These are phyloP conservation scores for Juncus inflexus DNA, from an alignment of 176 grass and related monocot genomes.

Conservation along the genomic window DNA sequence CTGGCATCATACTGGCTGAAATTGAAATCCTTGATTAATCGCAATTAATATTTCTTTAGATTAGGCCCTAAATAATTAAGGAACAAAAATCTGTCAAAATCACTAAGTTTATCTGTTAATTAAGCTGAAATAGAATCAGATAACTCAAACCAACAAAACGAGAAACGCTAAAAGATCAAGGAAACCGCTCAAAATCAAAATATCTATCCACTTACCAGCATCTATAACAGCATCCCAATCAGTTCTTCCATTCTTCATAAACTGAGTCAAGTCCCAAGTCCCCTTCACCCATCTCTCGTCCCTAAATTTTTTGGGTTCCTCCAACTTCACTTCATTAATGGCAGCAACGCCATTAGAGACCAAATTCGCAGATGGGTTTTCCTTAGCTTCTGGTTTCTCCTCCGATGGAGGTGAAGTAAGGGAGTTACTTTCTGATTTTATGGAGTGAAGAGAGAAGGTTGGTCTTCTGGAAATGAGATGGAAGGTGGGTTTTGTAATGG, in stretches of 20 bases:
- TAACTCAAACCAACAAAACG: background rate
- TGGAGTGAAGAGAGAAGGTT: background rate
- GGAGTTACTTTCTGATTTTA: conserved; percentile 8
- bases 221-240: conserved; percentile 93
- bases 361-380: background rate
- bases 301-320: conserved; percentile 32
- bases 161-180: background rate
- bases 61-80: too few species aligned
- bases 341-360: background rate
- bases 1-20: too few species aligned
- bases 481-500: conserved; percentile 10
- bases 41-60: too few species aligned
- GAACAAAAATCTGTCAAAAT: too few species aligned
- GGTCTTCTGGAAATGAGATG: conserved; percentile 23
- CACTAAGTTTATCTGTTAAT: background rate
- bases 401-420: conserved; percentile 31
- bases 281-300: conserved; percentile 79
- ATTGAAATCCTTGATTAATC: too few species aligned
- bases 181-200: background rate
- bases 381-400: conserved; percentile 14
- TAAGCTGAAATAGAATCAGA: background rate
- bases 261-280: conserved; percentile 78
- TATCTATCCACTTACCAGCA: conserved; percentile 42
- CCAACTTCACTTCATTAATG: background rate
- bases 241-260: conserved; percentile 53